Evolutionary conservation across 192 early-diverging fungal species (phyloP).

Genomic region (Gigaspora rosea): DNA sequence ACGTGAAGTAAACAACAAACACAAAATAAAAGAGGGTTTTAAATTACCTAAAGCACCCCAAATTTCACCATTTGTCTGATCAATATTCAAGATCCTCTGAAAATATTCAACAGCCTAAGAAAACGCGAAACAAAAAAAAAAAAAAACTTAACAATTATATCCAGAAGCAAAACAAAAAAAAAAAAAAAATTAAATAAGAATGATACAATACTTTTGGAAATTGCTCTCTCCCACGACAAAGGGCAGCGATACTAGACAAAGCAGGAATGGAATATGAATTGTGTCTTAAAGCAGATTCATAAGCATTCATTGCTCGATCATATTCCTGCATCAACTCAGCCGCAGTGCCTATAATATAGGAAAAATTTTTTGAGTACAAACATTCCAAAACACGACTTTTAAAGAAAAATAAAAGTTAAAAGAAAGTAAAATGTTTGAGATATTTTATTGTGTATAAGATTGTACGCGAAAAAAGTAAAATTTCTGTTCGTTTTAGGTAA

Average conservation of each 20-base stretch:
- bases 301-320: slow-evolving; percentile 83
- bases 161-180: not conserved
- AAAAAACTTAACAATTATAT: not conserved
- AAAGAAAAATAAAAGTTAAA: not conserved
- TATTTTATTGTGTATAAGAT: too few relatives aligned
- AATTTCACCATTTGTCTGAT: slow-evolving; percentile 86
- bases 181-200: slow-evolving; percentile 19
- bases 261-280: slow-evolving; percentile 89
- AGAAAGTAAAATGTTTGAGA: too few relatives aligned
- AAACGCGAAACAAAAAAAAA: slow-evolving; percentile 9
- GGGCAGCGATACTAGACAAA: slow-evolving; percentile 76
- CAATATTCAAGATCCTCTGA: slow-evolving; percentile 80
- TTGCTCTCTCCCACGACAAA: slow-evolving; percentile 82
- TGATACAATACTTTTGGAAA: slow-evolving; percentile 62
- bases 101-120: slow-evolving; percentile 87
- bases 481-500: not conserved
- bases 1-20: too few relatives aligned
- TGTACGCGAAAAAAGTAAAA: not conserved
- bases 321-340: slow-evolving; percentile 64
- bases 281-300: slow-evolving; percentile 88
- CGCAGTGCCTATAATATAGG: not conserved
- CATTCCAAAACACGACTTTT: not conserved
- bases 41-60: slow-evolving; percentile 76
- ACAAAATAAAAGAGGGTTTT: not conserved
- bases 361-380: not conserved